A percentile compares a stretch with the other conserved stretches of the same genome.
Evolutionary conservation across 352 stramenopile species (phyloP).

Genomic region (Pythium phragmiticola): DNA sequence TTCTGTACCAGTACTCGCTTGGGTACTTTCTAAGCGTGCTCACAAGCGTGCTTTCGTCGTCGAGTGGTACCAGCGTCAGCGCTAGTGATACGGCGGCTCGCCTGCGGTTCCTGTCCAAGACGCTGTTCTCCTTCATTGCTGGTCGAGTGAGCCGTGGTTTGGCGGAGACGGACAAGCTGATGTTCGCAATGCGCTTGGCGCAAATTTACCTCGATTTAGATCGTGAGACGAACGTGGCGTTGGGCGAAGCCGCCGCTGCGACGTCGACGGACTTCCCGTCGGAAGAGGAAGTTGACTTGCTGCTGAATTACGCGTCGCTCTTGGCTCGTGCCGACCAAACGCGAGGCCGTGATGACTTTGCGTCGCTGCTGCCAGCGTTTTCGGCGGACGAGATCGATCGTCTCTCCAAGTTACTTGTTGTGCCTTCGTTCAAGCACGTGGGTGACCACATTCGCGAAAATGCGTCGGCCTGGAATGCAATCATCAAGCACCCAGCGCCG

Average conservation of each 20-base stretch:
- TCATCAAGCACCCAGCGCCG: conserved; percentile 73
- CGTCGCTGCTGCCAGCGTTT: conserved; percentile 52
- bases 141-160: conserved; percentile 93
- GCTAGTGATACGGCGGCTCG: conserved; percentile 32
- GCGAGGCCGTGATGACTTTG: conserved; percentile 43
- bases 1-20: conserved; percentile 99
- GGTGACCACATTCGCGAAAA: conserved; percentile 67
- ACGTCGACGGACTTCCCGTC: conserved; percentile 53
- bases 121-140: conserved; percentile 92
- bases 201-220: conserved; percentile 89
- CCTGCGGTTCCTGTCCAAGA: conserved; percentile 65
- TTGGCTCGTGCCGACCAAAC: conserved; percentile 46
- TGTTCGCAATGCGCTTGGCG: conserved; percentile 96
- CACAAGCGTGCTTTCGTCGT: conserved; percentile 84
- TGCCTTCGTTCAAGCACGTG: conserved; percentile 81
- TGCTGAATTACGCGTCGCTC: conserved; percentile 56
- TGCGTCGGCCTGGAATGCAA: conserved; percentile 66
- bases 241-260: conserved; percentile 30
- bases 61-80: conserved; percentile 9
- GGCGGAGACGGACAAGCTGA: conserved; percentile 97
- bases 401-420: conserved; percentile 74
- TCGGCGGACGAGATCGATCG: conserved; percentile 76
- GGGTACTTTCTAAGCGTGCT: conserved; percentile 98
- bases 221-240: conserved; percentile 45
- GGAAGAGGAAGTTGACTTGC: conserved; percentile 70